phyloP scores from a whole-genome alignment of 2,329 filamentous ascomycete genomes.

The Thelonectria discophora region DNA sequence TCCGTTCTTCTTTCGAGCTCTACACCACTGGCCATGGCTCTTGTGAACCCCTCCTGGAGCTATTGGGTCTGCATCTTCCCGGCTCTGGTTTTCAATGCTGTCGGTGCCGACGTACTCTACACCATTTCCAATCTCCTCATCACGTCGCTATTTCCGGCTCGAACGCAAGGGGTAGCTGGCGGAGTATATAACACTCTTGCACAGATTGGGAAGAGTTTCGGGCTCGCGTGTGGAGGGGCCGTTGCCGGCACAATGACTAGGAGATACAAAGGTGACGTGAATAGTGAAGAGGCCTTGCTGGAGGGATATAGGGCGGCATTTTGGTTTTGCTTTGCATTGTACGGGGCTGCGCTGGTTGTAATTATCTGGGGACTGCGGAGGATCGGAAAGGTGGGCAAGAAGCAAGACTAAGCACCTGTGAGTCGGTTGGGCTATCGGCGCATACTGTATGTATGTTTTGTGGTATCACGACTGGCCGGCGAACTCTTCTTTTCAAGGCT shows the following conservation, averaged over 20 bases:
- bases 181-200: slow-evolving; percentile 65
- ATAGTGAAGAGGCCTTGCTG: slow-evolving; percentile 46
- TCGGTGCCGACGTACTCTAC: slow-evolving; percentile 57
- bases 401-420: slow-evolving; percentile 7
- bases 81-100: slow-evolving; percentile 48
- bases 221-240: slow-evolving; percentile 53
- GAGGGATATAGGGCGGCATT: slow-evolving; percentile 55
- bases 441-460: no score
- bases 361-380: slow-evolving; percentile 21
- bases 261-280: slow-evolving; percentile 1
- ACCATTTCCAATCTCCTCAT: slow-evolving; percentile 62
- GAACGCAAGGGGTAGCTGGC: slow-evolving; percentile 64
- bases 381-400: slow-evolving; percentile 25
- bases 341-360: slow-evolving; percentile 27
- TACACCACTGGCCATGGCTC: slow-evolving; percentile 60
- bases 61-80: slow-evolving; percentile 58
- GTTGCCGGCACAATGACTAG: slow-evolving; percentile 48
- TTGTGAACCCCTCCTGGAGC: slow-evolving; percentile 6
- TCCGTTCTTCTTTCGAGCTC: slow-evolving; percentile 50
- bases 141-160: slow-evolving; percentile 57
- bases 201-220: slow-evolving; percentile 59
- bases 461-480: no score
- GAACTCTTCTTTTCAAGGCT: no score
- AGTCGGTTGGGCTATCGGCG: no score
- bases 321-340: slow-evolving; percentile 55